Base-by-base conservation (phyloP, 2,329 filamentous ascomycete genomes). In the Colletotrichum gloeosporioides region DNA sequence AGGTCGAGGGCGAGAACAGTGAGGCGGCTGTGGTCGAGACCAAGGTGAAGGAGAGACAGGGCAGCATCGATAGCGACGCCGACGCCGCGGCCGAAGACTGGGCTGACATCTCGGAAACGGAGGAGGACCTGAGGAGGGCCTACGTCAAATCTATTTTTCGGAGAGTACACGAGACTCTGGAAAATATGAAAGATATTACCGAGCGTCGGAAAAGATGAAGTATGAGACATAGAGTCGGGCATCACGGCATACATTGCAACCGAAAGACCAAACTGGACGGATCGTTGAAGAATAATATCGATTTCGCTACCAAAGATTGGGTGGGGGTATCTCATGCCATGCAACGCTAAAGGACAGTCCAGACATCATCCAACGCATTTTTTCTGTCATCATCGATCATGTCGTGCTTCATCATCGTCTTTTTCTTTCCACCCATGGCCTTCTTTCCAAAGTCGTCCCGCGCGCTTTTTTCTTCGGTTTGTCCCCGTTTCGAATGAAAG, bases 341-440 rank as follows among this genome's bases (percentile, higher is more conserved):
- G 66, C 72, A 75, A 71, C 66, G 71, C 71, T 71, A 66, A 75
- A 71, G 61, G 66, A 76, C 68, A 70, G 75, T 75, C 72, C 72
- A 64, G 67, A 71, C 67, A 66, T 76, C 66, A 66, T 77, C 66
- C 71, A 76, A 66, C 63, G 53, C 74, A 71, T 29, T 66, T 66
- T 49, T 53, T 8, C 44, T 53, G 44, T 31, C 68, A 53, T 77
- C 53, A 75, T 77, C 44, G 44, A 53, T 53, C 67, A 13, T 71
- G 61, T 71, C 72, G 39, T 70, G 65, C 39, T 70, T 34, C 25
- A 29, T 32, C 57, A 61, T 63, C 32, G 16, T 64, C 75, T 27
- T 63, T 39, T 55, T 62, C 25, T 18, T 22, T 16, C 64, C 53
- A 10, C 39, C 36, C 29, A 34, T 27, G 71, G 36, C 74, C 65